Conservation (phyloP, 495 filamentous ascomycete species). For the Aspergillus hancockii region DNA sequence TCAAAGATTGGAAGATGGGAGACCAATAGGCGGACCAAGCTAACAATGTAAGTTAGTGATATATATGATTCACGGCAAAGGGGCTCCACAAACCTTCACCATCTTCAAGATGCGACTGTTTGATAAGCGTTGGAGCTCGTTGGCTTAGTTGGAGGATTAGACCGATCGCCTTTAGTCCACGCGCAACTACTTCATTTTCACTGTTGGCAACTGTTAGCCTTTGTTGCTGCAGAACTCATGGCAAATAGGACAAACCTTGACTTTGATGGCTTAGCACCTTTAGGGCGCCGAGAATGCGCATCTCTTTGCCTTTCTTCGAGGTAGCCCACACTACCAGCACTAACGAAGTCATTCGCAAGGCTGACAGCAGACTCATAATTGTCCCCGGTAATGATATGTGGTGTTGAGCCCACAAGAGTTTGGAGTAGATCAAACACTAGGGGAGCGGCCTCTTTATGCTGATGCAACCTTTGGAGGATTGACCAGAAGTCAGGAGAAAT, state of each 20-base stretch:
- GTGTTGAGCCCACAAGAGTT: slow-evolving; percentile 62
- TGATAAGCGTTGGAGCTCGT: slow-evolving; percentile 81
- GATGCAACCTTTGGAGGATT: slow-evolving; percentile 74
- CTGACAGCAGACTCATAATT: slow-evolving; percentile 87
- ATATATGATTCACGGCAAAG: slow-evolving; percentile 7
- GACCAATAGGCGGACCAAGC: slow-evolving; percentile 99
- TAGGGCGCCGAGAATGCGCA: slow-evolving; percentile 46
- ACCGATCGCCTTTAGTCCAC: slow-evolving; percentile 77
- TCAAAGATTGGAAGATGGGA: slow-evolving; percentile 86
- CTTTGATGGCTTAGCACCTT: slow-evolving; percentile 57
- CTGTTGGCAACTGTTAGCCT: slow-evolving; percentile 29
- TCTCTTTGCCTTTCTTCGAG: slow-evolving; percentile 79
- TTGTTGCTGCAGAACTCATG: too few species aligned
- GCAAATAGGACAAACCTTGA: slow-evolving; percentile 50
- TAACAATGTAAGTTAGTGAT: slow-evolving; percentile 30
- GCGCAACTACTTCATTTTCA: slow-evolving; percentile 73
- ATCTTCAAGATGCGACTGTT: slow-evolving; percentile 88
- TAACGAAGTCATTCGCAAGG: slow-evolving; percentile 87
- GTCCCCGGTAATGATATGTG: slow-evolving; percentile 83
- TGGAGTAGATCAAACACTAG: slow-evolving; percentile 83
- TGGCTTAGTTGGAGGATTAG: slow-evolving; percentile 78
- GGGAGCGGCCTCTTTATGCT: slow-evolving; percentile 64
- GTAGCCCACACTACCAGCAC: slow-evolving; percentile 78
- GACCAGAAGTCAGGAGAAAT: slow-evolving; percentile 98
- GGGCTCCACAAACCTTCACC: slow-evolving; percentile 63